Base-by-base conservation (phyloP, 1,284 basidiomycete genomes). In the Cystobasidium pallidum region DNA sequence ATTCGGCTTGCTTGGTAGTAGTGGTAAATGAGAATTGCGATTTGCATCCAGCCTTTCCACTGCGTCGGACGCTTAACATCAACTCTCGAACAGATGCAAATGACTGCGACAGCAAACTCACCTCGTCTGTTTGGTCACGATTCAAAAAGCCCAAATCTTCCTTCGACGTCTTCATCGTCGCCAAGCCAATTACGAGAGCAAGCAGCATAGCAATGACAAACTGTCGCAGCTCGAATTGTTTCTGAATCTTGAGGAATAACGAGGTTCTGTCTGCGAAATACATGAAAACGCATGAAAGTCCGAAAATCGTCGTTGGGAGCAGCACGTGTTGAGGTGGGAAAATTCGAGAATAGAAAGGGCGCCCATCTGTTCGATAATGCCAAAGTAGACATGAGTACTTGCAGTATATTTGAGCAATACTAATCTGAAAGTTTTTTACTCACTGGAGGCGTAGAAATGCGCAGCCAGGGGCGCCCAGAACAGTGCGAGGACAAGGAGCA, bases 21-120 rank as follows among this genome's bases (percentile, higher is more conserved):
- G 81, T 94, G 92, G 79, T 94, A 94, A 76, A 94, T 88, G 30
- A 94, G 84, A 75, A 94, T 92, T 2, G 86, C 87, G 76, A 94
- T 85, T 83, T 94, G 92, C 92, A 95, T 95, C 92, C 92, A 94
- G 0, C 92, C 92, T 81, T 94, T 94, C 78, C 78, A 79, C 67
- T 70, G n/a, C 19, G 7, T 30, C 3, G 4, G 0, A 41, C 49
- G 24, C 7, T 24, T 49, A 24, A 58, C 24, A 39, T 24, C 17
- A 51, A 28, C 24, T 54, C 34, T 52, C 17, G 11, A n/a, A 26
- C 21, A 15, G 15, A 45, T 8, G 43, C 43, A 2, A n/a, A 11
- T 45, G 11, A 10, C 7, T 8, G 55, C 21, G 6, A 11, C 24
- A n/a, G 39, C 43, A 45, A n/a, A 17, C 67, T 51, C 58, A 70